A percentile compares a stretch with the other conserved stretches of the same genome.
phyloP scores from a whole-genome alignment of 345 rosid genomes.

The Cardamine occulta region DNA sequence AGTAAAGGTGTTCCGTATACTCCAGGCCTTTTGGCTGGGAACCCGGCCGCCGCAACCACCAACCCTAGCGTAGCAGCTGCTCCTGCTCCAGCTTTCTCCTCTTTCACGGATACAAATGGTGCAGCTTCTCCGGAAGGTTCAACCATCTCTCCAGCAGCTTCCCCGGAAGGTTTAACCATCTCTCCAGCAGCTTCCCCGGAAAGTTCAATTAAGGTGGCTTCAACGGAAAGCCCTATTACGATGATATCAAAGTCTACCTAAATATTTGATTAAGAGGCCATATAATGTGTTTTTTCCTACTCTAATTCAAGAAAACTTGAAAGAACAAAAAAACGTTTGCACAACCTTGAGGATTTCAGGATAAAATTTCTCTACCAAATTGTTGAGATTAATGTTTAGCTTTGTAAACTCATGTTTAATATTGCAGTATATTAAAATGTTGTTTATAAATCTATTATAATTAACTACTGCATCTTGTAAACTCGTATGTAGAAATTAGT shows the following conservation, averaged over 20 bases:
- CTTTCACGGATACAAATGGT: not conserved
- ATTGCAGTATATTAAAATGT: conserved; percentile 26
- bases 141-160: conserved; percentile 20
- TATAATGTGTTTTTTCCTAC: conserved; percentile 35
- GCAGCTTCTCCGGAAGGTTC: conserved; percentile 1
- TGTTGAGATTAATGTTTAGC: conserved; percentile 41
- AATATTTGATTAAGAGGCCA: conserved; percentile 17
- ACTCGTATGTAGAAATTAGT: conserved; percentile 25
- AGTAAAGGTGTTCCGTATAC: conserved; percentile 57
- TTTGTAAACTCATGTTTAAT: conserved; percentile 39
- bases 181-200: conserved; percentile 20
- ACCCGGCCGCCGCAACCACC: conserved; percentile 18
- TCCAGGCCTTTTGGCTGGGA: conserved; percentile 40
- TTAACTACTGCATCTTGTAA: conserved; percentile 19
- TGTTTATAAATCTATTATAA: conserved; percentile 29
- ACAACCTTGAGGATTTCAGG: conserved; percentile 17
- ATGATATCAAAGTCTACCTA: conserved; percentile 22
- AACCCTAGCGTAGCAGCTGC: not conserved
- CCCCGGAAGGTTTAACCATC: not conserved
- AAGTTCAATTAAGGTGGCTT: conserved; percentile 4
- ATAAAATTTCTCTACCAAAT: conserved; percentile 24
- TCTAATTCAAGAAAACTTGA: conserved; percentile 21
- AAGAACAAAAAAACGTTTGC: conserved; percentile 10
- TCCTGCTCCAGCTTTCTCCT: not conserved
- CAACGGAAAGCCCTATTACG: not conserved